These are phyloP conservation scores for Tulasnella sp. DNA, from an alignment of 768 basidiomycete genomes.

Conservation along the genomic window DNA sequence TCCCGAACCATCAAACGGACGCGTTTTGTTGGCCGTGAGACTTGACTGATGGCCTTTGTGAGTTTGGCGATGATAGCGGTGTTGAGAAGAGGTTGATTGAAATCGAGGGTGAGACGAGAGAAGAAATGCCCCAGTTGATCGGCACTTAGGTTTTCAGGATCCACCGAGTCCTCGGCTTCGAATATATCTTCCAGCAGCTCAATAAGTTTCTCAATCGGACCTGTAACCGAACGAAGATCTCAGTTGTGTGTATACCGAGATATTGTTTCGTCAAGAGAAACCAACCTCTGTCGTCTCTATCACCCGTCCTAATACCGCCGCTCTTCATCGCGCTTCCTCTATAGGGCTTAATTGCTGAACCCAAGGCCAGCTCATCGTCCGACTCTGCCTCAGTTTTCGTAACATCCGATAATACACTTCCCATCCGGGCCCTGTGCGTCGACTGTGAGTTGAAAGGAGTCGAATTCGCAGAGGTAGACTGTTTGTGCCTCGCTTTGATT, in stretches of 20 bases:
- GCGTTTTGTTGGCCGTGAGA: constrained; percentile 62
- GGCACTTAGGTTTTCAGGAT: constrained; percentile 40
- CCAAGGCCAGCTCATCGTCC: constrained; percentile 15
- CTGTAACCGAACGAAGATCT: constrained; percentile 31
- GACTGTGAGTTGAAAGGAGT: constrained; percentile 42
- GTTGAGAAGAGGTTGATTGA: constrained; percentile 53
- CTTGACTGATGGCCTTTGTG: constrained; percentile 57
- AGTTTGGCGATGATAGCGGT: constrained; percentile 56
- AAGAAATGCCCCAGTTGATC: constrained; percentile 42
- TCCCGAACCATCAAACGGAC: constrained; percentile 43
- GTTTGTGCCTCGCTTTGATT: constrained; percentile 26
- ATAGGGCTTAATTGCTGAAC: background rate
- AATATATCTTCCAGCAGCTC: constrained; percentile 78
- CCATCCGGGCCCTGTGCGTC: constrained; percentile 37
- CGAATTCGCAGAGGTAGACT: constrained; percentile 30
- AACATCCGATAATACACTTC: constrained; percentile 23
- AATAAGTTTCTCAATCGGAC: constrained; percentile 65
- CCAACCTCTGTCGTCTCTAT: constrained; percentile 67
- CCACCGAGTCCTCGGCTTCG: constrained; percentile 65
- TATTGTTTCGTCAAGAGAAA: constrained; percentile 19
- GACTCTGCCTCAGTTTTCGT: background rate
- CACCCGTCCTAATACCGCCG: constrained; percentile 41
- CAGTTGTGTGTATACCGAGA: background rate
- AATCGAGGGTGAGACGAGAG: constrained; percentile 52
- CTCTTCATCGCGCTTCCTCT: background rate